Conservation (phyloP, 1,139 yeast genomes). For the Blastobotrys illinoisensis region DNA sequence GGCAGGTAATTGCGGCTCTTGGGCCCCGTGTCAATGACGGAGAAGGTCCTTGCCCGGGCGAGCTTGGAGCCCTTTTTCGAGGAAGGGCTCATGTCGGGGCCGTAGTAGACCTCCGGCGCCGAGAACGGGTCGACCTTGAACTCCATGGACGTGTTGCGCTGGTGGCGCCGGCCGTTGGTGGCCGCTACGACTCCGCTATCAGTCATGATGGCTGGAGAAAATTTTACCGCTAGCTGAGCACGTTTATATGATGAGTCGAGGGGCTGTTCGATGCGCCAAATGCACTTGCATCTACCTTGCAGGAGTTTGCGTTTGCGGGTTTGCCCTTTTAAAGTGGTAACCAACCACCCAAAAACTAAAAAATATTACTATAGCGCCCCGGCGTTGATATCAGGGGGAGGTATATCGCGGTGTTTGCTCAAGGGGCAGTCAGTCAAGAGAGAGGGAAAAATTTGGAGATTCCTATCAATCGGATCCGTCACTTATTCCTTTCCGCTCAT, state of each 20-base stretch:
- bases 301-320: background rate
- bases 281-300: background rate
- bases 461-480: background rate
- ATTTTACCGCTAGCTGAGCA: background rate
- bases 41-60: constrained; percentile 25
- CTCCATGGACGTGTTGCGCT: constrained; percentile 7
- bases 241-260: background rate
- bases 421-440: background rate
- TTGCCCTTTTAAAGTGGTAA: background rate
- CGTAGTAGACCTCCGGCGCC: constrained; percentile 64
- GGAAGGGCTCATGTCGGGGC: constrained; percentile 56
- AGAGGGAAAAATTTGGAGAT: background rate
- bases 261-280: background rate
- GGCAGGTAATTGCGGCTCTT: constrained; percentile 3
- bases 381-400: background rate
- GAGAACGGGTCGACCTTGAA: constrained; percentile 52
- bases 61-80: constrained; percentile 24
- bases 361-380: too few species aligned
- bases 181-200: background rate
- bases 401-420: background rate
- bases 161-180: constrained; percentile 1
- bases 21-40: constrained; percentile 19
- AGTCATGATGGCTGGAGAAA: background rate
- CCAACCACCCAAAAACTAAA: background rate
- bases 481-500: background rate